Evolutionary conservation across 1,139 yeast species (phyloP).

Genomic region (Groenewaldozyma auringiensis): DNA sequence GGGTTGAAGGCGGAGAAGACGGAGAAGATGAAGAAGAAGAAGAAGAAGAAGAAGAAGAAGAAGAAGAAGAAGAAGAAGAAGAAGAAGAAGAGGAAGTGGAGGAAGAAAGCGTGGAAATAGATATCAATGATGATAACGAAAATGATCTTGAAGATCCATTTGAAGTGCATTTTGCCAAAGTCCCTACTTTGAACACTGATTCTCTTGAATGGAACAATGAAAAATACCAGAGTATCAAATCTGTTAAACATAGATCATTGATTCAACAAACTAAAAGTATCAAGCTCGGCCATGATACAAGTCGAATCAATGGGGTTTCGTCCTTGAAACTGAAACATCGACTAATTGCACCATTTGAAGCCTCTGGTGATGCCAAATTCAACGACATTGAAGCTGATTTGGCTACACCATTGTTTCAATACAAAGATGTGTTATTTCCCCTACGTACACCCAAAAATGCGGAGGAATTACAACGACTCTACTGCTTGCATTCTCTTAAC

Average conservation of each 20-base stretch:
- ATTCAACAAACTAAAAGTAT: constrained; percentile 1
- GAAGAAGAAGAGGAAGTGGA: constrained; percentile 26
- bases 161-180: constrained; percentile 60
- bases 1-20: constrained; percentile 5
- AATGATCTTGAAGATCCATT: constrained; percentile 49
- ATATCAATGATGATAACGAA: constrained; percentile 35
- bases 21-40: constrained; percentile 4
- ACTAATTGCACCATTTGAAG: constrained; percentile 22
- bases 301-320: background rate
- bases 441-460: constrained; percentile 30
- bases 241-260: constrained; percentile 10
- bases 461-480: constrained; percentile 51
- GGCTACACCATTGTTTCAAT: constrained; percentile 59
- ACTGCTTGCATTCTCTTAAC: constrained; percentile 65
- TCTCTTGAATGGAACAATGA: constrained; percentile 4
- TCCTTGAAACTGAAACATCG: constrained; percentile 25
- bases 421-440: constrained; percentile 66
- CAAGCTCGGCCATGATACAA: background rate
- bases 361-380: constrained; percentile 15
- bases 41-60: constrained; percentile 6
- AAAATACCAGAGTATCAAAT: constrained; percentile 4
- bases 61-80: constrained; percentile 21
- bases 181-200: background rate
- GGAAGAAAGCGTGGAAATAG: constrained; percentile 29
- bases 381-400: constrained; percentile 37